Evolutionary conservation across 1,139 yeast genomes (phyloP).

Genomic region (Pichia cactophila): DNA sequence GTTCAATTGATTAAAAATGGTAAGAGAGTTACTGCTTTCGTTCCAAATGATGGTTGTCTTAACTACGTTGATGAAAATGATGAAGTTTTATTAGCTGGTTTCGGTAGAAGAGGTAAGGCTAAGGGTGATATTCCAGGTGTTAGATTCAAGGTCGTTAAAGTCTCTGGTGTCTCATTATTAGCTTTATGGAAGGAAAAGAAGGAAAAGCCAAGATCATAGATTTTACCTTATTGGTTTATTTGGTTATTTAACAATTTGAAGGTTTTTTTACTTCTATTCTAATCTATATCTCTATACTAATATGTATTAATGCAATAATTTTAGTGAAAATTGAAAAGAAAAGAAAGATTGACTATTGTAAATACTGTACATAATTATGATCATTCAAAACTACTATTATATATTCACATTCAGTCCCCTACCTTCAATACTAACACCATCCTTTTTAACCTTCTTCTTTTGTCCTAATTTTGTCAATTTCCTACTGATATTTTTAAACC

Average conservation of each 20-base stretch:
- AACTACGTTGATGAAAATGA: conserved; percentile 99
- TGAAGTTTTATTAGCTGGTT: conserved; percentile 99
- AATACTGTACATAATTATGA: too few species aligned
- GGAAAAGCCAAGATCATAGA: conserved; percentile 99
- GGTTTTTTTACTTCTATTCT: not conserved
- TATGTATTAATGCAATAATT: not conserved
- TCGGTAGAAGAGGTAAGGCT: conserved; percentile 99
- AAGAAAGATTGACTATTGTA: too few species aligned
- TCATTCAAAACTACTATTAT: not conserved
- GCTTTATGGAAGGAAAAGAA: conserved; percentile 99
- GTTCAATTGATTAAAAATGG: conserved; percentile 99
- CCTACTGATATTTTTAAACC: conserved; percentile 64
- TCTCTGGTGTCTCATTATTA: conserved; percentile 98
- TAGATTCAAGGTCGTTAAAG: conserved; percentile 99
- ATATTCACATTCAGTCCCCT: conserved; percentile 38
- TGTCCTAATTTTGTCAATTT: conserved; percentile 42
- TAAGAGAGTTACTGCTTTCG: conserved; percentile 99
- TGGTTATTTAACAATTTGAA: not conserved
- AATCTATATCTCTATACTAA: not conserved
- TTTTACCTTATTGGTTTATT: conserved; percentile 10
- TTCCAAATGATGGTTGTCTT: conserved; percentile 99
- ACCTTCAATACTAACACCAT: conserved; percentile 79
- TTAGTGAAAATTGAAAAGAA: not conserved
- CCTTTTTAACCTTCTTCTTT: conserved; percentile 40
- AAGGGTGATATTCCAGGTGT: conserved; percentile 99